Evolutionary conservation across 768 basidiomycete genomes (phyloP), one percentile per base, ranked within the genome.

Genomic region (Favolaschia claudopus): DNA sequence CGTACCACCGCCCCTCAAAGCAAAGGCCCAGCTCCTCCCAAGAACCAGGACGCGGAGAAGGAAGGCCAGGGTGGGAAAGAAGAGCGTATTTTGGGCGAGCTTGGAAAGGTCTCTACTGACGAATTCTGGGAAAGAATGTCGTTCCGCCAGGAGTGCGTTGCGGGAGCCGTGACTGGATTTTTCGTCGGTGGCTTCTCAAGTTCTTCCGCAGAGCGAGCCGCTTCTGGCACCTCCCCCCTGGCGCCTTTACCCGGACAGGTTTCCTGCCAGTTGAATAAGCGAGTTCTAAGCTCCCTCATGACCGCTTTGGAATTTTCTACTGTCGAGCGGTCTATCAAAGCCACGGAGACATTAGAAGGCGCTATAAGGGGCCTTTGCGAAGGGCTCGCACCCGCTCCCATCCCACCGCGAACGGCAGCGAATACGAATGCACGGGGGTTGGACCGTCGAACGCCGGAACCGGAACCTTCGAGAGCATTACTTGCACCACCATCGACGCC

Each of bases 61-160:
- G 59, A 64, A 19, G 61, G 58, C 20, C 66, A 58, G 55, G 67
- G 66, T 58, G 69, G 54, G 45, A 74, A 72, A 63, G 72, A 73
- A n/a, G 81, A 79, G 39, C 73, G 70, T 34, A 71, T 79, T 28
- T 68, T 77, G 49, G 87, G 84, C 43, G 86, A 88, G 67, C 77
- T 93, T 49, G 77, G 70, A 15, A 83, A 77, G 60, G 89, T 93
- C 45, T 74, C 77, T 0, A 67, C 84, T 34, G 89, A 89, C 36
- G 96, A 97, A 69, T 99, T 96, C 74, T 99, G 96, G 96, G 95
- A 97, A 74, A 85, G 95, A 15, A 95, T 99, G 91, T 93, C 89
- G 36, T 96, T 92, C 74, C 84, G 97, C 25, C 96, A 98, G 70
- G 97, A 99, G 74, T 98, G 96, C 69, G 83, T 91, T 40, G 84